Percentiles rank a stretch among this genome's conserved stretches.
Conservation (phyloP, 176 grass and related monocot species). For the Musa troglodytarum region DNA sequence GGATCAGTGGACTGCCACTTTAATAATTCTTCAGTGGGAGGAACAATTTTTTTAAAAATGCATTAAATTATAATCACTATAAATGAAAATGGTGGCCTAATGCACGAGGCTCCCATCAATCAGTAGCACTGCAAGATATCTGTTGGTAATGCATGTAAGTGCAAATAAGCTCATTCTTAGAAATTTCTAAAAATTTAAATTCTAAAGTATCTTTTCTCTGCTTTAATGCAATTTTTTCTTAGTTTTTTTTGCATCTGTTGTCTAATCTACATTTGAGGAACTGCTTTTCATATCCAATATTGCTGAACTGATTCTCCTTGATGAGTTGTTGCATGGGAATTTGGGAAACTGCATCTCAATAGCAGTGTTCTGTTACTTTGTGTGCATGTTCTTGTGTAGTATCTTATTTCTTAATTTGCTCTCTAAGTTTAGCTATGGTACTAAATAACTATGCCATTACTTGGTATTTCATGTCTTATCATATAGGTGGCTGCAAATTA, state of each 20-base stretch:
- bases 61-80: too few relatives aligned
- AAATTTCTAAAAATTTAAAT: not conserved
- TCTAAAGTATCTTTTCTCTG: not conserved
- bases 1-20: too few relatives aligned
- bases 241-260: not conserved
- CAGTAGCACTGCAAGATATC: too few relatives aligned
- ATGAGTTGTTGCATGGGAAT: not conserved
- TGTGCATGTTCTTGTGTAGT: not conserved
- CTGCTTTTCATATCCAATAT: not conserved
- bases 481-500: slow-evolving; percentile 94
- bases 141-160: not conserved
- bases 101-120: too few relatives aligned
- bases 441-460: not conserved
- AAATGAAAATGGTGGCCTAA: too few relatives aligned
- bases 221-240: not conserved
- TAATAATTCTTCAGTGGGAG: too few relatives aligned
- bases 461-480: slow-evolving; percentile 1
- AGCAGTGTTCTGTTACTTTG: not conserved
- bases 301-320: not conserved
- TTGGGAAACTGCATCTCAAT: not conserved
- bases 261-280: not conserved
- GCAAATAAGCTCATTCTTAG: not conserved
- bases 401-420: not conserved
- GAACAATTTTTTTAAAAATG: too few relatives aligned
- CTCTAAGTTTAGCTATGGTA: not conserved